These are phyloP conservation scores for Cordyceps cateniannulata DNA, from an alignment of 2,329 filamentous ascomycete genomes.

Conservation along the genomic window DNA sequence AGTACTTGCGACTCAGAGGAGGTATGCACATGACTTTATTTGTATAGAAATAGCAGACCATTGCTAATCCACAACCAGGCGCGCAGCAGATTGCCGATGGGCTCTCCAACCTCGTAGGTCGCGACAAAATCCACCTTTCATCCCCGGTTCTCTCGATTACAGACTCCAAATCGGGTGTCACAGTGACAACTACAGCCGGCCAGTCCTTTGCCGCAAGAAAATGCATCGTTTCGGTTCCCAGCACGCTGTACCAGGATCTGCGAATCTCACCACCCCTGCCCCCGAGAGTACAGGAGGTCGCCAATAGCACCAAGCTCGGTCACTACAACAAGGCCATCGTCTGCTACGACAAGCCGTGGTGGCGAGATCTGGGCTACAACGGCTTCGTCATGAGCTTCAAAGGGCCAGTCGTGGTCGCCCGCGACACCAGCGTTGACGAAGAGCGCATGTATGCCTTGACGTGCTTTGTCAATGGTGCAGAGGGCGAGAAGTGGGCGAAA, in stretches of 20 bases:
- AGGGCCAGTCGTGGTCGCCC: slow-evolving; percentile 32
- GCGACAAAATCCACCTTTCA: no score
- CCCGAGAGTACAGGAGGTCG: slow-evolving; percentile 28
- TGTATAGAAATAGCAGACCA: no score
- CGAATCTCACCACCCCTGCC: neutral
- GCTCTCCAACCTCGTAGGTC: no score
- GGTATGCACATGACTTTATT: neutral
- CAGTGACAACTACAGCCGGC: no score
- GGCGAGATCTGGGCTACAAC: slow-evolving; percentile 28
- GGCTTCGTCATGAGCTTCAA: slow-evolving; percentile 33
- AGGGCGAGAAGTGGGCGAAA: neutral
- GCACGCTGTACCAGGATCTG: neutral
- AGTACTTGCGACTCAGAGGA: slow-evolving; percentile 19
- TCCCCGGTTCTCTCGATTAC: no score
- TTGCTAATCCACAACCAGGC: no score
- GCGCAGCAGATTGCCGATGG: no score
- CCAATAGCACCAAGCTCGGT: slow-evolving; percentile 30
- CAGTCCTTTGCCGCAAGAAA: no score
- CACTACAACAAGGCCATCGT: slow-evolving; percentile 38
- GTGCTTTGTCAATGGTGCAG: neutral
- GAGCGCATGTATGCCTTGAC: slow-evolving; percentile 20
- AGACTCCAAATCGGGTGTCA: no score
- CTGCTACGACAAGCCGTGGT: slow-evolving; percentile 27
- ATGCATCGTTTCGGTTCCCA: no score
- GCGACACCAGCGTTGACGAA: slow-evolving; percentile 33